Evolutionary conservation across 164 flowering plant genomes (phyloP), one percentile per base, ranked within the genome.

Genomic region (Piper longum): DNA sequence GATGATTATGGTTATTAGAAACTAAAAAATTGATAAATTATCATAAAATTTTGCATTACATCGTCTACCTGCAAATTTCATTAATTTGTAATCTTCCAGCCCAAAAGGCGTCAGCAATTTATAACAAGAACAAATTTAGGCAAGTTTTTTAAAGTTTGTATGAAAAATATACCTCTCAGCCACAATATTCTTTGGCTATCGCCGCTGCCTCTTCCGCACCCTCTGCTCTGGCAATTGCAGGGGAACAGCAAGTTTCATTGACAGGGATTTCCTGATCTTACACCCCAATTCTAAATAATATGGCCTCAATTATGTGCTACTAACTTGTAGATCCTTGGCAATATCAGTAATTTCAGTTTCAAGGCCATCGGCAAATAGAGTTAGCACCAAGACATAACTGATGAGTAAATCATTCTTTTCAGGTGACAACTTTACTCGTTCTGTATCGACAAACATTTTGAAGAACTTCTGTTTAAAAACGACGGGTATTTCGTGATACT

Each of bases 371-470:
- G 69, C 87, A 74, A 67, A 70, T 13, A 93, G 78, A 7, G 95
- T 76, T n/a, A 90, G 95, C 51, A 93, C 95, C 66, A 88, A 68
- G 58, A 88, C 80, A 60, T 88, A 81, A 63, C 87, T 82, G 17
- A 85, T 74, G 44, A 93, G 82, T 66, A 86, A 82, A 56, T 80
- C 66, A 11, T 11, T 69, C 60, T 87, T 85, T 36, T 85, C 95
- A 39, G 54, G 41, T 3, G 95, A 39, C 18, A 78, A 63, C 48
- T 69, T 63, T 41, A 57, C 72, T n/a, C 71, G 66, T 16, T 64
- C 82, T 1, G 77, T 7, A 39, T 72, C 70, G 4, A 67, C 62
- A 70, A 93, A 93, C 85, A 81, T 62, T 4, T 69, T 51, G 1
- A 62, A 14, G 54, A 90, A 84, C 66, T 66, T 90, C 66, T 76